Conservation (phyloP, 768 basidiomycete species). For the Auriculariales sp. region DNA sequence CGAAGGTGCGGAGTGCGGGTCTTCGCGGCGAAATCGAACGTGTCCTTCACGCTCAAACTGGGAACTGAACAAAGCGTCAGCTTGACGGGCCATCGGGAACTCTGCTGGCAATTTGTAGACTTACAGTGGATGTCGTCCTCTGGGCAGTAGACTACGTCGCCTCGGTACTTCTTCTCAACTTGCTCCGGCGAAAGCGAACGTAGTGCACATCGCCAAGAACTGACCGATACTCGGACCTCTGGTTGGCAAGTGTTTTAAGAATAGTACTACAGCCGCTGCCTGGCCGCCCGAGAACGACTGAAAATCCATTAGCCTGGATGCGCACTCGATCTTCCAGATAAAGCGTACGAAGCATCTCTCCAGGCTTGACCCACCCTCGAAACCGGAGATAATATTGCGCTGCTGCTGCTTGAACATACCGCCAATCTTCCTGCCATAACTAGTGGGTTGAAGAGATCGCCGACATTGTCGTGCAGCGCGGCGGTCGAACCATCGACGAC, state of each 20-base stretch:
- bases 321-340: no score
- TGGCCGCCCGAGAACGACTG: constrained; percentile 76
- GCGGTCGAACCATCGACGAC: constrained; percentile 43
- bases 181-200: constrained; percentile 53
- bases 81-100: no score
- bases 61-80: no score
- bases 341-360: constrained; percentile 60
- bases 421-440: constrained; percentile 26
- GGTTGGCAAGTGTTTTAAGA: constrained; percentile 73
- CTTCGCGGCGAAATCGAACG: constrained; percentile 37
- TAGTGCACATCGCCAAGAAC: constrained; percentile 63
- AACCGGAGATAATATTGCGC: constrained; percentile 36
- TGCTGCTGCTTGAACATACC: constrained; percentile 43
- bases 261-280: constrained; percentile 77
- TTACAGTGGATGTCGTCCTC: constrained; percentile 82
- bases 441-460: constrained; percentile 41
- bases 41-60: background rate
- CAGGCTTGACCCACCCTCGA: constrained; percentile 42
- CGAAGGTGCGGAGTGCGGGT: constrained; percentile 52
- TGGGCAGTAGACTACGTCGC: constrained; percentile 68
- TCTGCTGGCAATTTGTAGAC: no score
- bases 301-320: constrained; percentile 2
- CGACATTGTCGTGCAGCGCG: constrained; percentile 42
- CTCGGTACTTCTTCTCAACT: constrained; percentile 50
- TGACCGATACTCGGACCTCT: constrained; percentile 47